Evolutionary conservation across 495 filamentous ascomycete genomes (phyloP).

Genomic region (Amphirosellinia nigrospora): DNA sequence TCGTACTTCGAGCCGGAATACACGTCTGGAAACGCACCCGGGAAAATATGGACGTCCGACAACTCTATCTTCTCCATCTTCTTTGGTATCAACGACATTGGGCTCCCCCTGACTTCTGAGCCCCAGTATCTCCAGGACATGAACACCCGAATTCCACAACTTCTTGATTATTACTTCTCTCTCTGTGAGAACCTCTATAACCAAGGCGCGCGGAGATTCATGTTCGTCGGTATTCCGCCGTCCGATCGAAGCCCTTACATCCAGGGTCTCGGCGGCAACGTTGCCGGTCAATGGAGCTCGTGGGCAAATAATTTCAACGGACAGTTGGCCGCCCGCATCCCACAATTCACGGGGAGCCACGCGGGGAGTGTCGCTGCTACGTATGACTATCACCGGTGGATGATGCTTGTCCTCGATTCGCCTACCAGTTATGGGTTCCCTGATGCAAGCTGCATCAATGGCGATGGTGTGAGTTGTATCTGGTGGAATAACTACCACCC

Average conservation of each 20-base stretch:
- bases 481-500: not conserved
- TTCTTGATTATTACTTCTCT: not conserved
- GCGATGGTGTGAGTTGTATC: constrained; percentile 1
- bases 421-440: not conserved
- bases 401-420: not conserved
- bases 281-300: not conserved
- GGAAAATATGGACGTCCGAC: constrained; percentile 1
- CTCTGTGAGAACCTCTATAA: not conserved
- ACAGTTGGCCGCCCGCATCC: not conserved
- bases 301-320: not conserved
- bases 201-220: not conserved
- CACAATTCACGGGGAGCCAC: not conserved
- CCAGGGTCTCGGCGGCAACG: not conserved
- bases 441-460: not conserved
- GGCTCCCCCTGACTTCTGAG: not conserved
- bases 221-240: constrained; percentile 2
- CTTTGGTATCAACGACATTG: not conserved
- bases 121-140: not conserved
- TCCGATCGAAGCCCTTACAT: not conserved
- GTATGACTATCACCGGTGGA: constrained; percentile 1
- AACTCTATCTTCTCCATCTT: not conserved
- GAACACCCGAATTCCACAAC: not conserved
- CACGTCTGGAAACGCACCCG: not conserved
- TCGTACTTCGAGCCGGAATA: not conserved
- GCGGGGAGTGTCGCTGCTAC: not conserved